These are phyloP conservation scores for Blakeslea trispora DNA, from an alignment of 371 early-diverging fungal genomes.

Conservation along the genomic window DNA sequence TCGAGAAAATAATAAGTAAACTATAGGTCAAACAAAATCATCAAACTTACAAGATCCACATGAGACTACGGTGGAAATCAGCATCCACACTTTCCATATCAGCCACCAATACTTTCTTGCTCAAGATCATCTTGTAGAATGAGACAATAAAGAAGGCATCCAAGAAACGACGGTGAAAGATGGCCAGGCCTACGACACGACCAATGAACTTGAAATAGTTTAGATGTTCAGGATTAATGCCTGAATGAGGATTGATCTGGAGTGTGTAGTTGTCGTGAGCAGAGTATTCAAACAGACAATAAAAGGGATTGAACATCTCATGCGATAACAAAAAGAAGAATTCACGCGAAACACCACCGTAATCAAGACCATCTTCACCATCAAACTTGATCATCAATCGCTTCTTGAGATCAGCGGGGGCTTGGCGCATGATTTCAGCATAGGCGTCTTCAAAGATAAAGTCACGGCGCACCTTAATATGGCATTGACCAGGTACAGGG, in stretches of 20 bases:
- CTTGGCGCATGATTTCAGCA: slow-evolving; percentile 88
- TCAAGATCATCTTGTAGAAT: slow-evolving; percentile 96
- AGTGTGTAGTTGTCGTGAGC: slow-evolving; percentile 96
- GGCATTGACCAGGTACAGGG: slow-evolving; percentile 90
- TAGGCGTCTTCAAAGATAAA: slow-evolving; percentile 95
- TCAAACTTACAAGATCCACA: slow-evolving; percentile 84
- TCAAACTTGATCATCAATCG: slow-evolving; percentile 97
- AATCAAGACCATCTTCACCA: slow-evolving; percentile 98
- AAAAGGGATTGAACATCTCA: slow-evolving; percentile 98
- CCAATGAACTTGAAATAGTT: slow-evolving; percentile 99
- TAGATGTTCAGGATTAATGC: slow-evolving; percentile 97
- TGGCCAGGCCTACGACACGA: slow-evolving; percentile 93
- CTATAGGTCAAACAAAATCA: too few relatives aligned
- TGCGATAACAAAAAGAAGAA: slow-evolving; percentile 96
- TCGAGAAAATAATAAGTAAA: too few relatives aligned
- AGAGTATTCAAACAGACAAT: slow-evolving; percentile 96
- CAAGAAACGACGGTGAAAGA: slow-evolving; percentile 96
- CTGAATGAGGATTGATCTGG: slow-evolving; percentile 95
- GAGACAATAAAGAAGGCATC: slow-evolving; percentile 96
- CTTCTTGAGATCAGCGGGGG: slow-evolving; percentile 87
- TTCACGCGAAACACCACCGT: slow-evolving; percentile 97
- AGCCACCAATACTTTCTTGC: slow-evolving; percentile 80
- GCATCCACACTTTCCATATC: slow-evolving; percentile 98
- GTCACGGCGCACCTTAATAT: slow-evolving; percentile 85
- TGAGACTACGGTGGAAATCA: slow-evolving; percentile 87